Evolutionary conservation across 164 flowering plant species (phyloP), one percentile per base, ranked within the genome.

Genomic region (Amborella trichopoda): DNA sequence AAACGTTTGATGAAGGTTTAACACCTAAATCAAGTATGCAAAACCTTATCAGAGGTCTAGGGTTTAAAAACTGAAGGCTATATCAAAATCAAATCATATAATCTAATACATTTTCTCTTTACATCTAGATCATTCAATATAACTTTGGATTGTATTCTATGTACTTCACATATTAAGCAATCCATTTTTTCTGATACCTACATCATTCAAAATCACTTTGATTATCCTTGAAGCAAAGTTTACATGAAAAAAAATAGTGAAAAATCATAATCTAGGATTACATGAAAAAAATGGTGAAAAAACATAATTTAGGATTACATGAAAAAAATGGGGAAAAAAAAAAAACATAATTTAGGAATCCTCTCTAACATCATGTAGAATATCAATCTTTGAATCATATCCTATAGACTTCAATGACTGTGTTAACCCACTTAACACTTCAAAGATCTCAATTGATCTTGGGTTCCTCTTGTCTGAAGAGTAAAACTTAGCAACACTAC

Each of bases 391-490:
- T 16, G 62, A 54, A 11, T 42, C 68, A 64, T 53, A 49, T 16
- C 63, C 65, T 33, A 47, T 54, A 37, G 64, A 69, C 57, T 60
- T 72, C 50, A 70, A 52, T 42, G 67, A 22, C 39, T 51, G 54
- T 17, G 66, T 65, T 62, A 80, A 51, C 36, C 74, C 74, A 26
- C 28, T 64, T 58, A 80, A 54, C 9, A 55, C 70, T 37, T 25
- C 20, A 61, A 78, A 78, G 21, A 81, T 77, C 34, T 71, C 69
- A 8, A 63, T 61, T 8, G 47, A 65, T 48, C 55, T 32, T 12
- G 68, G 66, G 66, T 78, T 84, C 48, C 69, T 70, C 72, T 73
- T 69, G 53, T 84, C 90, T 24, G 63, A 60, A 10, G 77, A 68
- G 58, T 65, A 68, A 46, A 84, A 84, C 46, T 72, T 75, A 17